Evolutionary conservation across 2,329 filamentous ascomycete species (phyloP).

Genomic region (Claviceps quebecensis): DNA sequence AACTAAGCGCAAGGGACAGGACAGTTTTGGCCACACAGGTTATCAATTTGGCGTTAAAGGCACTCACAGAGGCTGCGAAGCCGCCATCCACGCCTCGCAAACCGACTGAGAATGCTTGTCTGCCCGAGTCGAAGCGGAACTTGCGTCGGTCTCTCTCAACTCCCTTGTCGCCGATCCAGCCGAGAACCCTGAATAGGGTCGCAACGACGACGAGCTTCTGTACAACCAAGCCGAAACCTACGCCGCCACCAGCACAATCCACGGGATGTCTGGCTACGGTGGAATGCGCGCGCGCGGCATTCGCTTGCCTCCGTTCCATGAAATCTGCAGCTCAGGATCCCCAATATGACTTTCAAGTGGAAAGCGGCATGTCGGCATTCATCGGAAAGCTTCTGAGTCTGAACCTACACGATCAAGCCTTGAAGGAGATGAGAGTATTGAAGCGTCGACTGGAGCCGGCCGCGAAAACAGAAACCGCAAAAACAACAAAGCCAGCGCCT

Average conservation of each 20-base stretch:
- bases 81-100: conserved; percentile 20
- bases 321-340: conserved; percentile 39
- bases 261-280: conserved; percentile 41
- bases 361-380: conserved; percentile 59
- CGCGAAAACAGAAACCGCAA: conserved; percentile 16
- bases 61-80: conserved; percentile 53
- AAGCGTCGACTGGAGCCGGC: conserved; percentile 45
- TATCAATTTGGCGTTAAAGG: conserved; percentile 56
- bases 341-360: conserved; percentile 52
- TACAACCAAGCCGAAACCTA: conserved; percentile 19
- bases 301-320: conserved; percentile 46
- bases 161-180: conserved; percentile 47
- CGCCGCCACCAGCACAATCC: conserved; percentile 16
- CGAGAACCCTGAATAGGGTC: conserved; percentile 46
- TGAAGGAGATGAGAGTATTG: conserved; percentile 53
- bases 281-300: conserved; percentile 56
- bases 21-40: conserved; percentile 58
- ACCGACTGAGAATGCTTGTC: conserved; percentile 18
- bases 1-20: conserved; percentile 34
- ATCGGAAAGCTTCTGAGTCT: conserved; percentile 51
- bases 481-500: conserved; percentile 16
- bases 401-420: conserved; percentile 51
- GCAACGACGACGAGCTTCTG: conserved; percentile 35
- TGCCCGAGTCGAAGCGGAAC: conserved; percentile 24
- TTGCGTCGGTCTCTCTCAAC: conserved; percentile 41